Percentiles rank a stretch among this genome's conserved stretches.
phyloP scores from a whole-genome alignment of 805 yeast species.

The Kuraishia hungarica region DNA sequence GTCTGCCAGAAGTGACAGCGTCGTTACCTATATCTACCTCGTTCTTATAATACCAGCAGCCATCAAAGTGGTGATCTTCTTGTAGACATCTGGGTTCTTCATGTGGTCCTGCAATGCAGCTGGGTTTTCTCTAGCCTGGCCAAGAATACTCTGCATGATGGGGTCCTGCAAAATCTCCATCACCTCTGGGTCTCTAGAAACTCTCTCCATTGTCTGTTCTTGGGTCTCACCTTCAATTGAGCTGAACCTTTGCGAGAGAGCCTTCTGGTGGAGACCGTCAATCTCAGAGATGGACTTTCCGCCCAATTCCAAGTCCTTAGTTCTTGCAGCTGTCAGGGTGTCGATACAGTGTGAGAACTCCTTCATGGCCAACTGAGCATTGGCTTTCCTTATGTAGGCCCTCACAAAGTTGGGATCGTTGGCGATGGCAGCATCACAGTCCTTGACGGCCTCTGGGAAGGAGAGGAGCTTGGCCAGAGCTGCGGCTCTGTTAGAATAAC shows the following conservation, averaged over 20 bases:
- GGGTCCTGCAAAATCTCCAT: constrained; percentile 86
- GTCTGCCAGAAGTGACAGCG: not conserved
- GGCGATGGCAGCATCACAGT: constrained; percentile 83
- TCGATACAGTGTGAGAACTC: constrained; percentile 78
- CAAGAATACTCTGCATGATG: constrained; percentile 89
- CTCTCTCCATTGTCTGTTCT: constrained; percentile 89
- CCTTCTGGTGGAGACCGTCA: constrained; percentile 73
- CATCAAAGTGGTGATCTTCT: constrained; percentile 79
- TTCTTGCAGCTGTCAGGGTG: constrained; percentile 72
- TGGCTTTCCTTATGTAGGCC: constrained; percentile 96
- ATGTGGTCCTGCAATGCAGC: constrained; percentile 96
- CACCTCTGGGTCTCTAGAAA: constrained; percentile 89
- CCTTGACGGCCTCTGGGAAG: constrained; percentile 93
- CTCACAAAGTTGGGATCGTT: constrained; percentile 85
- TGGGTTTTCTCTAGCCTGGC: constrained; percentile 91
- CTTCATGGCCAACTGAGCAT: constrained; percentile 83
- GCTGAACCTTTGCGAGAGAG: constrained; percentile 70
- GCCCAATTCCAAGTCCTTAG: constrained; percentile 57
- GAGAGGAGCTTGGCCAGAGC: constrained; percentile 90
- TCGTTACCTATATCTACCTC: constrained; percentile 31
- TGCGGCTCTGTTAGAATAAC: constrained; percentile 97
- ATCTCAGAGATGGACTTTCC: constrained; percentile 64
- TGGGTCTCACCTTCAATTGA: constrained; percentile 84
- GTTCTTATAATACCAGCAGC: constrained; percentile 97
- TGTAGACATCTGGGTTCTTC: constrained; percentile 89